Evolutionary conservation across 768 basidiomycete genomes (phyloP).

Genomic region (Mycena vulgaris): DNA sequence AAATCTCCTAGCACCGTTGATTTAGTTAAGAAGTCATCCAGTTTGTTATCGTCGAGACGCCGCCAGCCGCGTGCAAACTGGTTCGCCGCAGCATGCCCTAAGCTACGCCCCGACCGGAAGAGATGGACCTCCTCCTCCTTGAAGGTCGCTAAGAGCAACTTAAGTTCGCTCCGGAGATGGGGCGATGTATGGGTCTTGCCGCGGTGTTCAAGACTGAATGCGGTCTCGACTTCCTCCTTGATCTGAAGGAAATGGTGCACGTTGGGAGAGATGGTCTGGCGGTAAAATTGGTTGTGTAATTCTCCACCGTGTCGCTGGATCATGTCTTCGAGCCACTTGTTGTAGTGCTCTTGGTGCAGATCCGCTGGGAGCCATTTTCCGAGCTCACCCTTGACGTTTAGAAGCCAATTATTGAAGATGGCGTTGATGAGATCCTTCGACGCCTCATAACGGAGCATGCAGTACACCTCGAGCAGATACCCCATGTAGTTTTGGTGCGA

Average conservation of each 20-base stretch:
- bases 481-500: constrained; percentile 41
- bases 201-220: constrained; percentile 18
- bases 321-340: constrained; percentile 41
- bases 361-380: constrained; percentile 39
- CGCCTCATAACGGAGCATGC: constrained; percentile 42
- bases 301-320: constrained; percentile 35
- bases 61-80: constrained; percentile 34
- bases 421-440: constrained; percentile 38
- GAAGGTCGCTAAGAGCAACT: constrained; percentile 36
- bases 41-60: constrained; percentile 25
- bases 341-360: constrained; percentile 45
- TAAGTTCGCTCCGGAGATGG: constrained; percentile 36
- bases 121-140: constrained; percentile 40
- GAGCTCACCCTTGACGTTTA: constrained; percentile 41
- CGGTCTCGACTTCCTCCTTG: constrained; percentile 43
- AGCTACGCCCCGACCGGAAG: constrained; percentile 35
- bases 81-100: constrained; percentile 38
- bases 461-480: constrained; percentile 44
- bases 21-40: not conserved
- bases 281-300: constrained; percentile 42
- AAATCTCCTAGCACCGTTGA: not conserved
- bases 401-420: constrained; percentile 43
- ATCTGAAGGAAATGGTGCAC: constrained; percentile 39
- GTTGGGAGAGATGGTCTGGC: constrained; percentile 44
- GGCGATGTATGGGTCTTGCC: constrained; percentile 37